These are phyloP conservation scores for Eragrostis tef DNA, from an alignment of 202 grass and related monocot genomes.

Conservation along the genomic window DNA sequence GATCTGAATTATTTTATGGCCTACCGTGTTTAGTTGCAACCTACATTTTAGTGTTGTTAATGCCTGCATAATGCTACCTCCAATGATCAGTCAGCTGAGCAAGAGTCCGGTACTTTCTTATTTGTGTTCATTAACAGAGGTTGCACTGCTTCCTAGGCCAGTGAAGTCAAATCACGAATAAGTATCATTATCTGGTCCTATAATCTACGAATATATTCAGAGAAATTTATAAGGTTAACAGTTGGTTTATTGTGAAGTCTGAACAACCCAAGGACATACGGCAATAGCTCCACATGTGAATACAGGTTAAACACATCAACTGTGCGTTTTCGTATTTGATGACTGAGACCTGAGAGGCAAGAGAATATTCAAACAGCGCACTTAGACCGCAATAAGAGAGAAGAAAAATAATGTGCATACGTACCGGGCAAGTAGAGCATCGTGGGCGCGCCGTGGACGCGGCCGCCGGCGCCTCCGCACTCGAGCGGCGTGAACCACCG, in stretches of 20 bases:
- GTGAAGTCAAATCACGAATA: not conserved
- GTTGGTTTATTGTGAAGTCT: not conserved
- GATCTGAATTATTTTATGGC: not conserved
- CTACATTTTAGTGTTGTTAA: not conserved
- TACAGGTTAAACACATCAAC: no score
- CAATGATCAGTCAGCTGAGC: not conserved
- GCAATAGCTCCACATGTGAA: slow-evolving; percentile 1
- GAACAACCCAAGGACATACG: not conserved
- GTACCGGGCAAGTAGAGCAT: slow-evolving; percentile 86
- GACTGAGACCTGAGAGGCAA: not conserved
- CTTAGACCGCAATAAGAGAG: not conserved
- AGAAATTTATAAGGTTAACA: not conserved
- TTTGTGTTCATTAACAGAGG: not conserved
- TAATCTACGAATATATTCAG: not conserved
- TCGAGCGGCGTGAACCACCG: slow-evolving; percentile 84
- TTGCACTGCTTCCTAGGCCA: not conserved
- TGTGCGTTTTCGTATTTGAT: not conserved
- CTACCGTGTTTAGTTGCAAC: not conserved
- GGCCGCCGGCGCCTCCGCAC: no score
- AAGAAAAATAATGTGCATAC: not conserved
- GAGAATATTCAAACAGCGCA: slow-evolving; percentile 18
- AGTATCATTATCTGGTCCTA: not conserved
- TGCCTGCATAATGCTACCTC: not conserved
- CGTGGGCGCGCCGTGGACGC: no score
- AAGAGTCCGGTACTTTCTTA: not conserved